Conservation (phyloP, 2,329 filamentous ascomycete genomes). For the Dothideomycetes sp. region DNA sequence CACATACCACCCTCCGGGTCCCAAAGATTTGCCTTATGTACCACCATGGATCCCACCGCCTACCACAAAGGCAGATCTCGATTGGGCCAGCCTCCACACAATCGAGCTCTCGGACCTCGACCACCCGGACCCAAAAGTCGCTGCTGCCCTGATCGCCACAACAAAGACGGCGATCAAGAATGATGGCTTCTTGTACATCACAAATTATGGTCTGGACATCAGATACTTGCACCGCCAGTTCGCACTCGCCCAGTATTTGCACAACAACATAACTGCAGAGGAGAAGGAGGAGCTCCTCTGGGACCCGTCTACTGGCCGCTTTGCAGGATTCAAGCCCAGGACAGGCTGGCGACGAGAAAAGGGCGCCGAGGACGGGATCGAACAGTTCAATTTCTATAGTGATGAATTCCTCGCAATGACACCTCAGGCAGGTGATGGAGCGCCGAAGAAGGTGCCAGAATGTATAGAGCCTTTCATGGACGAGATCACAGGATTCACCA, state of each 20-base stretch:
- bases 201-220: constrained; percentile 40
- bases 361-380: constrained; percentile 37
- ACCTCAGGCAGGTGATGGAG: too few species aligned
- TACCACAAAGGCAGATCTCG: background rate
- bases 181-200: constrained; percentile 30
- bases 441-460: constrained; percentile 21
- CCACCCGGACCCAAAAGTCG: background rate
- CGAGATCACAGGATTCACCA: constrained; percentile 35
- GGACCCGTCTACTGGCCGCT: constrained; percentile 35
- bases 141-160: constrained; percentile 21
- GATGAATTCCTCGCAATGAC: constrained; percentile 29
- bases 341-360: constrained; percentile 36
- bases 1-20: too few species aligned
- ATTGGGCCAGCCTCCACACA: background rate
- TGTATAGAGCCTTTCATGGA: constrained; percentile 41
- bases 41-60: background rate
- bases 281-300: constrained; percentile 39
- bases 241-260: constrained; percentile 38
- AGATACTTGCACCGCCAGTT: constrained; percentile 39
- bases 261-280: constrained; percentile 38
- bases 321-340: constrained; percentile 41
- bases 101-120: background rate
- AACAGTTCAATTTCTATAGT: constrained; percentile 45
- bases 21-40: too few species aligned
- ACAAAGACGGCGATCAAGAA: constrained; percentile 22